Evolutionary conservation across 495 filamentous ascomycete genomes (phyloP), one percentile per base, ranked within the genome.

Genomic region (Hyaloscypha variabilis): DNA sequence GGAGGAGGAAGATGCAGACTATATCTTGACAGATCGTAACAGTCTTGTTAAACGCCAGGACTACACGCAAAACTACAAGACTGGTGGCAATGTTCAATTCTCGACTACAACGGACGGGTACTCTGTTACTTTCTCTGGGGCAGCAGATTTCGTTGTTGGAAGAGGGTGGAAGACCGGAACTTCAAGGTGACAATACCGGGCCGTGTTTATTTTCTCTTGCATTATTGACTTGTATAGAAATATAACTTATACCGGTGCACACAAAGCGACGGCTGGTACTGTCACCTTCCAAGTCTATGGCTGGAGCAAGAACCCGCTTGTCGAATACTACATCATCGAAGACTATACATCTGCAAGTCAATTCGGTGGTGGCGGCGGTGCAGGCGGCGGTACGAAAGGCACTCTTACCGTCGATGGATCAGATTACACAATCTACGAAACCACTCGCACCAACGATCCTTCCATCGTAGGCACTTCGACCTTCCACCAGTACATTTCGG

Each of bases 351-450:
- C 4, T 19, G 17, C 11, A 10, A 17, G 0, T 17, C 39, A 46
- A 46, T 62, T 58, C 25, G 30, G 1, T 11, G 29, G 57, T 36
- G 52, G 64, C 19, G 13, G 36, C 8, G 57, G 58, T 1, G 26
- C 57, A 2, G 58, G 50, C 1, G 50, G 50, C 4, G 59, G 58
- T 8, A 51, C 58, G 39, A 62, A 62, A 36, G 88, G 87, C 55
- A 84, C 78, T 23, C 73, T 90, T 42, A 73, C 72, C 46, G 79
- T 74, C 49, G 89, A 91, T 75, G 89, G 88, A 61, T 74, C 77
- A 57, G 84, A 77, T 19, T 92, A 91, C 78, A 80, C 87, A 62
- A 85, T 91, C 76, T 88, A 85, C 79, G 77, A 82, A 69, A 78
- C 80, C 54, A 76, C 78, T 58, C 86, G 85, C 52, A 76, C 77